Percentiles rank a stretch among this genome's conserved stretches.
Evolutionary conservation across 164 flowering plant genomes (phyloP).

Genomic region (Malania oleifera): DNA sequence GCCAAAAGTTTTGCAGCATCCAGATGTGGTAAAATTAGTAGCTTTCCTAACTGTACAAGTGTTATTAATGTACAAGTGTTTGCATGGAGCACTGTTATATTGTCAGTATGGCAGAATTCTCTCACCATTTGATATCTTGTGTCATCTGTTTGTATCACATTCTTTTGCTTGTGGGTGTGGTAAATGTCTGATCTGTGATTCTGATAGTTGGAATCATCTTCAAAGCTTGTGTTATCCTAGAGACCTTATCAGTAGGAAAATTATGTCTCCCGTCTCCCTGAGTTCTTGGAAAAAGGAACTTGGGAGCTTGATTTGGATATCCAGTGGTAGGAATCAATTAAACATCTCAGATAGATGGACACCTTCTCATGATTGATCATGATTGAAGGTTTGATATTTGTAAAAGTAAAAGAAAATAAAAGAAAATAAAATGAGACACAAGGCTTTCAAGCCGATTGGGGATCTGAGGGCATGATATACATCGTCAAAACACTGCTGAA

Average conservation of each 20-base stretch:
- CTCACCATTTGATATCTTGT: not conserved
- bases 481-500: too few relatives aligned
- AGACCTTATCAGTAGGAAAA: not conserved
- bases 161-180: not conserved
- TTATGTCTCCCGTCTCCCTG: too few relatives aligned
- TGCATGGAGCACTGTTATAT: not conserved
- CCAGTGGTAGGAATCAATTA: too few relatives aligned
- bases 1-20: constrained; percentile 19
- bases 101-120: not conserved
- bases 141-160: not conserved
- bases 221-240: not conserved
- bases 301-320: too few relatives aligned
- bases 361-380: too few relatives aligned
- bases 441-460: too few relatives aligned
- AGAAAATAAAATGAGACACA: too few relatives aligned
- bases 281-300: too few relatives aligned
- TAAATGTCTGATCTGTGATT: not conserved
- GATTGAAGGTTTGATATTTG: too few relatives aligned
- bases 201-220: not conserved
- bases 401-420: too few relatives aligned
- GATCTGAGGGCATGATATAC: too few relatives aligned
- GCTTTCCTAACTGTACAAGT: not conserved
- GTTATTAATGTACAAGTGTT: not conserved
- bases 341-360: too few relatives aligned
- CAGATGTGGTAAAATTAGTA: constrained; percentile 18